These are phyloP conservation scores for Fusarium duplospermum DNA, from an alignment of 2,329 filamentous ascomycete genomes.

Conservation along the genomic window DNA sequence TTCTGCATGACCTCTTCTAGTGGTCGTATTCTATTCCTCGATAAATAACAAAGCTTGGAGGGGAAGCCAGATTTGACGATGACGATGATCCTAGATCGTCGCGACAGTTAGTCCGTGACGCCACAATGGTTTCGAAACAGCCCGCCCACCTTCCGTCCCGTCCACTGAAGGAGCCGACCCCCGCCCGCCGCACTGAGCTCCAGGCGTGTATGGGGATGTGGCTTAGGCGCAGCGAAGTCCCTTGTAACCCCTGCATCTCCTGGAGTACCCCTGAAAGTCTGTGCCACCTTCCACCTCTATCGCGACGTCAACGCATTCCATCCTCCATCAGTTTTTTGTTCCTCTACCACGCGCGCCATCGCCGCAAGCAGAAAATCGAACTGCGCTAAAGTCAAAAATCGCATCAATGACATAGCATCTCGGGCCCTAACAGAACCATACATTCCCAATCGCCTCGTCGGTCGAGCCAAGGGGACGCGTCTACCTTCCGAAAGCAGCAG, in stretches of 20 bases:
- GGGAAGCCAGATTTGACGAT: conserved; percentile 32
- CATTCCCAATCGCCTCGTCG: conserved; percentile 8
- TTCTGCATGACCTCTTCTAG: conserved; percentile 13
- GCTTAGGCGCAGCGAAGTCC: conserved; percentile 14
- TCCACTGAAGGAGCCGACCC: background rate
- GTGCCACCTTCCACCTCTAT: conserved; percentile 24
- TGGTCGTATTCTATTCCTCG: background rate
- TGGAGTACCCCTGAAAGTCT: conserved; percentile 34
- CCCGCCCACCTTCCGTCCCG: background rate
- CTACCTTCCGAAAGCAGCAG: conserved; percentile 28
- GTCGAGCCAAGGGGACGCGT: conserved; percentile 26
- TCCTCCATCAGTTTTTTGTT: conserved; percentile 2
- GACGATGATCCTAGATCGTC: conserved; percentile 11
- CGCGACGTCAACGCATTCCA: conserved; percentile 38
- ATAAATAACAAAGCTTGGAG: background rate
- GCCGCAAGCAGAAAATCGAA: conserved; percentile 24
- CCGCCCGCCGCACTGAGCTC: background rate
- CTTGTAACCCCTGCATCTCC: conserved; percentile 31
- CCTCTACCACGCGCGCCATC: conserved; percentile 22
- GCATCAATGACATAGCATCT: conserved; percentile 7
- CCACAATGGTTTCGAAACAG: conserved; percentile 18
- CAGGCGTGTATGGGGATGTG: conserved; percentile 27
- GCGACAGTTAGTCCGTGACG: conserved; percentile 11
- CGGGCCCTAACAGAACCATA: conserved; percentile 2
- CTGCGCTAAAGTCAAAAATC: conserved; percentile 10